These are phyloP conservation scores for Zygotorulaspora mrakii DNA, from an alignment of 1,139 yeast genomes.

Conservation along the genomic window DNA sequence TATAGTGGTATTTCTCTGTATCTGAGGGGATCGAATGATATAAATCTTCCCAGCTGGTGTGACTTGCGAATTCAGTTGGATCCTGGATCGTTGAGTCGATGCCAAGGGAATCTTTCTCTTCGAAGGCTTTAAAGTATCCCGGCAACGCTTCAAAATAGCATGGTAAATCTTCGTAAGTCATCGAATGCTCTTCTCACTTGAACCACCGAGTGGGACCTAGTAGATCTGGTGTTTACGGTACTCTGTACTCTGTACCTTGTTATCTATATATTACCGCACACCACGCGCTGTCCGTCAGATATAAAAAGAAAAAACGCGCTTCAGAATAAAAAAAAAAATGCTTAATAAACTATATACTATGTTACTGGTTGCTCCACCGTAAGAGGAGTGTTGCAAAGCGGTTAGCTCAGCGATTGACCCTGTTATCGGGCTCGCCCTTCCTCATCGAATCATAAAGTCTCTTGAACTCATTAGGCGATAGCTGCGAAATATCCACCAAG, in stretches of 20 bases:
- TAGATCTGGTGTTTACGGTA: no score
- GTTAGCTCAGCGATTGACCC: slow-evolving; percentile 30
- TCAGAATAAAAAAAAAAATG: slow-evolving; percentile 5
- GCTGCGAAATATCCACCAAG: slow-evolving; percentile 30
- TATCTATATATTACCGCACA: neutral
- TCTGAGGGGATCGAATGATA: slow-evolving; percentile 25
- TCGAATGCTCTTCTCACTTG: no score
- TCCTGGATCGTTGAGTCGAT: slow-evolving; percentile 21
- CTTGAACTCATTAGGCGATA: slow-evolving; percentile 33
- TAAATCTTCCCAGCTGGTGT: slow-evolving; percentile 47
- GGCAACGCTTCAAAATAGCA: slow-evolving; percentile 26
- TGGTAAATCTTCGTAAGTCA: neutral
- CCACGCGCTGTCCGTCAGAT: no score
- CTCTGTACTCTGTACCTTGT: neutral
- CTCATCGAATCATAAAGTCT: slow-evolving; percentile 25
- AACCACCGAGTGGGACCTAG: no score
- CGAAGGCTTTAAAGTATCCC: slow-evolving; percentile 26
- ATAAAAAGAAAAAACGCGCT: no score
- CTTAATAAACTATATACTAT: slow-evolving; percentile 5
- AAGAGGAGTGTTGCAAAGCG: neutral
- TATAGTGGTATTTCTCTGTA: slow-evolving; percentile 36
- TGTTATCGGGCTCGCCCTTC: slow-evolving; percentile 36
- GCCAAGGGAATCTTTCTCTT: slow-evolving; percentile 6
- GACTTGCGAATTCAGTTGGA: slow-evolving; percentile 46
- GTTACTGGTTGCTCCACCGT: neutral